Evolutionary conservation across 2,329 filamentous ascomycete genomes (phyloP), one percentile per base, ranked within the genome.

Genomic region (Colletotrichum spinosum): DNA sequence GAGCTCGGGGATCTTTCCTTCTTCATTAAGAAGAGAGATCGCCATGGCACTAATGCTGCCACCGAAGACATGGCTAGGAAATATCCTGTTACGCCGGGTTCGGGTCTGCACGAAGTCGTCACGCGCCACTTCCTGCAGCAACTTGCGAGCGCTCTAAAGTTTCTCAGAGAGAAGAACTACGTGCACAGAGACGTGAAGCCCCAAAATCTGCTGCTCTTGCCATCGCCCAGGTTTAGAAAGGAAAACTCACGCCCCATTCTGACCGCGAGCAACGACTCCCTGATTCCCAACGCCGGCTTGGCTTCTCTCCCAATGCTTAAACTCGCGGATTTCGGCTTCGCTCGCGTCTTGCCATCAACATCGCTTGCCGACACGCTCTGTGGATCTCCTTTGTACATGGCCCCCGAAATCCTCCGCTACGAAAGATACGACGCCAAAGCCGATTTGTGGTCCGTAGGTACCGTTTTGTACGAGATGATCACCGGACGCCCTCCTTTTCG

Each of bases 321-420:
- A 81, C 90, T 99, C 71, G 96, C 96, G 62, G 96, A 99, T 80
- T 99, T 99, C 75, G 96, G 96, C n/a, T 99, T 99, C 76, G 96
- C 96, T 60, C 90, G 96, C 60, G 93, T 97, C 60, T 82, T 99
- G 53, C 95, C 96, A 2, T 90, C 92, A 8, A 97, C 95, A 0
- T 95, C 94, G 6, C 85, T 99, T 68, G 96, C 96, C 10, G 96
- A 99, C 77, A 99, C 96, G 0, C 87, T 99, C 0, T 99, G 96
- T 77, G 96, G 96, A 15, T 98, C 96, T 11, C 96, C 96, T 9
- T 83, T 99, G 34, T 99, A 99, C 81, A 99, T 99, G 96, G 96
- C 96, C 0, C 96, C 96, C 4, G 96, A 99, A 80, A 99, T 99
- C 69, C 83, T 99, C 68, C 90, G 94, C 65, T 99, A 98, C 73